Conservation (phyloP, 192 early-diverging fungal genomes). For the Backusella westeae region DNA sequence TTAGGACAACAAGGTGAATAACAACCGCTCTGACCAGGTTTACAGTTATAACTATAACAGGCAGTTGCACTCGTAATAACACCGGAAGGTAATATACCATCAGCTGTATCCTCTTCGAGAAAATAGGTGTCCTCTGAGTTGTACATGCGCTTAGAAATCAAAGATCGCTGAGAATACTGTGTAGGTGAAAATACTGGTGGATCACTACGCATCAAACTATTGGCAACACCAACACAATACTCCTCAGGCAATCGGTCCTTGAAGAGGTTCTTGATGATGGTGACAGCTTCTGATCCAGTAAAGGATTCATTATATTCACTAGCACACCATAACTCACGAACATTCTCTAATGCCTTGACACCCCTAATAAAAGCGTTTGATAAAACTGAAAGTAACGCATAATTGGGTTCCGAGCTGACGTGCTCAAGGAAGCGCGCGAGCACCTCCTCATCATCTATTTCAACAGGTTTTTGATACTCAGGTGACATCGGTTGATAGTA, state of each 20-base stretch:
- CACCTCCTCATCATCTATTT: background rate
- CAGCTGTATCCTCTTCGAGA: conserved; percentile 31
- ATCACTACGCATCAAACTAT: conserved; percentile 30
- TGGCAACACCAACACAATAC: conserved; percentile 20
- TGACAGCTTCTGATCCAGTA: conserved; percentile 32
- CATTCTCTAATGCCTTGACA: conserved; percentile 9
- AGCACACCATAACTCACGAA: conserved; percentile 22
- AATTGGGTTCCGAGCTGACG: conserved; percentile 7
- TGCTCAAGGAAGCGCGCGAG: background rate
- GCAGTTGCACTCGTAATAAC: conserved; percentile 85
- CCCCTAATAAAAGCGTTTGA: conserved; percentile 3
- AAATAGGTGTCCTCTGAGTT: conserved; percentile 33
- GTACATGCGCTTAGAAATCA: conserved; percentile 30
- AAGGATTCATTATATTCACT: conserved; percentile 30
- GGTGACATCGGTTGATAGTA: background rate
- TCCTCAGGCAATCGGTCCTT: conserved; percentile 12
- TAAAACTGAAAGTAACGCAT: conserved; percentile 23
- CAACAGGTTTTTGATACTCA: background rate
- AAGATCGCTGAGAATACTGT: conserved; percentile 27
- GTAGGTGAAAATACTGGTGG: conserved; percentile 30
- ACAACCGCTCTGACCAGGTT: conserved; percentile 24
- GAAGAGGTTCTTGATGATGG: conserved; percentile 20
- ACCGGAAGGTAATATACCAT: conserved; percentile 65
- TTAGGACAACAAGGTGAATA: conserved; percentile 35
- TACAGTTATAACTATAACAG: conserved; percentile 63